These are phyloP conservation scores for Protomyces gravidus DNA, from an alignment of 1,139 yeast species.

Conservation along the genomic window DNA sequence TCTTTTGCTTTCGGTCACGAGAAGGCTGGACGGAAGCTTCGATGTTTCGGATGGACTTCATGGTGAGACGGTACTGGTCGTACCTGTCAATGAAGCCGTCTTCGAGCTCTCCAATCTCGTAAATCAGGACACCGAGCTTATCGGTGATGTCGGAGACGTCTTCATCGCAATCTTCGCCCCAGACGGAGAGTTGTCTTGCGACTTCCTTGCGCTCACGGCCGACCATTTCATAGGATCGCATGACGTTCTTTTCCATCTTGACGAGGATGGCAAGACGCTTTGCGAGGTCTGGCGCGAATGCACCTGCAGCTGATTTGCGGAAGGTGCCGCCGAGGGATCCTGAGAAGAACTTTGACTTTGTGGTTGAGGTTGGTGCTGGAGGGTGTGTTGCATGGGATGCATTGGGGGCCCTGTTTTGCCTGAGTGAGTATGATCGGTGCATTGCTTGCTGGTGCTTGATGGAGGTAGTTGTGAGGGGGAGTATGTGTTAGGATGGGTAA, in stretches of 20 bases:
- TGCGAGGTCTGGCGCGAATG: constrained; percentile 90
- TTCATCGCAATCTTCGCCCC: constrained; percentile 99
- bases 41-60: constrained; percentile 91
- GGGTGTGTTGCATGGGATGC: constrained; percentile 92
- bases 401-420: constrained; percentile 93
- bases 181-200: constrained; percentile 88
- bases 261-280: constrained; percentile 84
- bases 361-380: constrained; percentile 88
- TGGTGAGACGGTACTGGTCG: constrained; percentile 94
- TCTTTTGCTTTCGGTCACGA: constrained; percentile 94
- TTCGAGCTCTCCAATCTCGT: constrained; percentile 96
- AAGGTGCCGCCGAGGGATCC: constrained; percentile 72
- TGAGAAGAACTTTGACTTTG: constrained; percentile 83
- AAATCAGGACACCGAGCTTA: constrained; percentile 89
- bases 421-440: constrained; percentile 98
- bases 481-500: neutral
- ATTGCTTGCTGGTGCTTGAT: constrained; percentile 44
- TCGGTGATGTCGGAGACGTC: constrained; percentile 97
- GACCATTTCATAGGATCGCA: constrained; percentile 88
- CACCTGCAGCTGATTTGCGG: constrained; percentile 86
- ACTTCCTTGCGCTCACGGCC: constrained; percentile 95
- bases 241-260: constrained; percentile 93
- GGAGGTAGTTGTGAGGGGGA: constrained; percentile 6
- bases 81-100: constrained; percentile 96
- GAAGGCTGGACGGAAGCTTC: constrained; percentile 98